Base-by-base conservation (phyloP, 2,329 filamentous ascomycete genomes). In the Microsporum ferrugineum region DNA sequence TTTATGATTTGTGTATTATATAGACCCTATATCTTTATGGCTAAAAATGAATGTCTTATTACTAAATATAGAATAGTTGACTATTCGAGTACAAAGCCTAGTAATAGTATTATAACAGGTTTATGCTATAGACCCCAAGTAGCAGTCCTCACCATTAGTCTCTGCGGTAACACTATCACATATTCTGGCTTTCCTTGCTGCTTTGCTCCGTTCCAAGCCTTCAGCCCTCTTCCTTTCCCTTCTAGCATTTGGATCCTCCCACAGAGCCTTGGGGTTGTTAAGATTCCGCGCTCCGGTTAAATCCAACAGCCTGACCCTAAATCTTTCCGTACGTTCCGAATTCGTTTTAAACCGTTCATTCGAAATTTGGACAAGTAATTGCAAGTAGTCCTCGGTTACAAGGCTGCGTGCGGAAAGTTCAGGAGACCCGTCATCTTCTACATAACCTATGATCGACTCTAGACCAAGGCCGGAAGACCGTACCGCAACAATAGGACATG, bases 391-490 rank as follows among this genome's bases (percentile, higher is more conserved):
- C 38, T 85, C 80, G 1, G 84, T 78, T 1, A 95, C 88, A 27
- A 87, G 72, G 43, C 77, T 79, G 27, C 77, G 68, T 12, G 80
- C 77, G 3, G 76, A 71, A 5, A 76, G 65, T 5, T 66, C 59
- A 72, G 51, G 63, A 34, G 61, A 51, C 23, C 61, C 45, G 34
- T 59, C 56, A 43, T 70, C 64, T 39, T 72, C 66, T n/a, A 65
- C 70, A 57, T 74, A 79, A 0, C 89, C 92, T 36, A 97, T 80
- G 31, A 96, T 80, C 0, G 88, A 89, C 74, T 95, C 89, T 63
- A 96, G 84, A 0, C 84, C 82, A 1, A 96, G 79, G 0, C 91
- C 91, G 72, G 89, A 88, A 3, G 89, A 91, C 17, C 92, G 84
- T 36, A 97, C 84, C 2, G 88, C 92, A 2, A 96, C 88, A 72